Percentiles rank a stretch among this genome's conserved stretches.
Conservation (phyloP, 176 grass and related monocot species). For the Alloteropsis semialata region DNA sequence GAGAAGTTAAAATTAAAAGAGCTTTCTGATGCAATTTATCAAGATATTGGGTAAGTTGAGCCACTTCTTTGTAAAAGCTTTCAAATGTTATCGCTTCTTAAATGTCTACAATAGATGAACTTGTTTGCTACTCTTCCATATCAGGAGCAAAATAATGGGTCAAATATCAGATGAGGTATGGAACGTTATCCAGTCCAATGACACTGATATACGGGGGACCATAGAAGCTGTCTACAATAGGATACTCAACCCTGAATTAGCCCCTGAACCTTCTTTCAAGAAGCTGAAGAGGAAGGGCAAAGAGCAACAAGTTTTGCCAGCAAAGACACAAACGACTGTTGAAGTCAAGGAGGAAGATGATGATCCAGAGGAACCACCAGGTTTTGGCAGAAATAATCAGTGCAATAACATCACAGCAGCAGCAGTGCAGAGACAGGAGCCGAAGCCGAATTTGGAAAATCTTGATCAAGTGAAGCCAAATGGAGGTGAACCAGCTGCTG, state of each 20-base stretch:
- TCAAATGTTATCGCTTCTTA: background rate
- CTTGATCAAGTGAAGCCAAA: conserved; percentile 20
- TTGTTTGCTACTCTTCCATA: background rate
- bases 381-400: conserved; percentile 52
- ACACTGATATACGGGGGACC: conserved; percentile 62
- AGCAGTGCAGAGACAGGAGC: background rate
- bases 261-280: conserved; percentile 30
- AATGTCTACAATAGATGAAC: background rate
- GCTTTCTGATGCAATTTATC: conserved; percentile 87
- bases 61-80: conserved; percentile 8
- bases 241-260: conserved; percentile 53
- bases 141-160: conserved; percentile 77
- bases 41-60: conserved; percentile 68
- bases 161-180: conserved; percentile 79
- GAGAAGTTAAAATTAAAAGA: conserved; percentile 83
- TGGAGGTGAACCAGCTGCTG: conserved; percentile 21
- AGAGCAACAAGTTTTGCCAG: conserved; percentile 26
- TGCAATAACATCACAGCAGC: background rate
- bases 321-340: conserved; percentile 26
- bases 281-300: conserved; percentile 35
- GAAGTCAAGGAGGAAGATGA: conserved; percentile 36
- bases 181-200: conserved; percentile 58
- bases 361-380: conserved; percentile 57
- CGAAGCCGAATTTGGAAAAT: conserved; percentile 9
- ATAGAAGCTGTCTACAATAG: conserved; percentile 55